Evolutionary conservation across 305 asterid genomes (phyloP), one percentile per base, ranked within the genome.

Genomic region (Fraxinus latifolia): DNA sequence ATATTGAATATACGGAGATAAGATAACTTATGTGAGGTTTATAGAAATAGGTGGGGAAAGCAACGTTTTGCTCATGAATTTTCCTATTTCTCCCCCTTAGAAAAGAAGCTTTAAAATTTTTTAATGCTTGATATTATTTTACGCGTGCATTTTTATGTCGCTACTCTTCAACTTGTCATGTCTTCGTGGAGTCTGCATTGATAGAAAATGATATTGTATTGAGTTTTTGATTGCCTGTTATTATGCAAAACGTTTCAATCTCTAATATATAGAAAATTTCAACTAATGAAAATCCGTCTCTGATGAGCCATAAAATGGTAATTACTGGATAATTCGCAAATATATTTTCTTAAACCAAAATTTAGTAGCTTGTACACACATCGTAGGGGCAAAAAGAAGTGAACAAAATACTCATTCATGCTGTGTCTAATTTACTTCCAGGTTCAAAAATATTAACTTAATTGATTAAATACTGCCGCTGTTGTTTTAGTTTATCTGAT

Each of bases 31-130:
- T 7, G 3, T 14, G 12, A 62, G 5, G 44, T n/a, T 81, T 81
- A 77, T 37, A 58, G 7, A 77, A 82, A 76, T 37, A 9, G 50
- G 74, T 74, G 8, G 7, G 0, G 85, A 55, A 39, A 39, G 62
- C 5, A 21, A 73, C 6, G 7, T 31, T 74, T 37, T 29, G 36
- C 62, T 70, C 70, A 6, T 50, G 58, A 47, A 50, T 31, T 42
- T 53, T 33, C 47, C 60, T 76, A 42, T 76, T 42, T 25, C 25
- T 5, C 29, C n/a, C 25, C 79, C 32, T 68, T 68, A 14, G 0
- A 31, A 14, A 29, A 31, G 39, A 68, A 29, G 75, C 39, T 68
- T 68, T 27, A 9, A 68, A 37, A 21, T 21, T 37, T 47, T 74
- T 33, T n/a, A 33, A 19, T 73, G 78, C 29, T 7, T 25, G 32